A percentile compares a stretch with the other conserved stretches of the same genome.
These are phyloP conservation scores for Castanea mollissima DNA, from an alignment of 306 rosid species.

Conservation along the genomic window DNA sequence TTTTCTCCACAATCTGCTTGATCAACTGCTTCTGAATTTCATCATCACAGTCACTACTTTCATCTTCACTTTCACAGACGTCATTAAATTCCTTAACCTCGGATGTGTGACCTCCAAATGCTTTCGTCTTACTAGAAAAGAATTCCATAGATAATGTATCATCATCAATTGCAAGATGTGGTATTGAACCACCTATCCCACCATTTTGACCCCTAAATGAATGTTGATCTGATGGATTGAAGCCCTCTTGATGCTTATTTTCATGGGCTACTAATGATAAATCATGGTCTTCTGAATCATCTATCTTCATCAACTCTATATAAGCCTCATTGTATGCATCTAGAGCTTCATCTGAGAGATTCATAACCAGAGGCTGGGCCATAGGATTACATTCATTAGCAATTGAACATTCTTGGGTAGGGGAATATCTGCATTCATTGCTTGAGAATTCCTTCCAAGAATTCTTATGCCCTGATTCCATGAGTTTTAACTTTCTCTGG, in stretches of 20 bases:
- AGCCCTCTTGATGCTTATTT: conserved; percentile 14
- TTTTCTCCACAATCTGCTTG: conserved; percentile 71
- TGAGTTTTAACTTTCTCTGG: conserved; percentile 33
- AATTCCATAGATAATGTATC: conserved; percentile 26
- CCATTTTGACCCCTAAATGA: conserved; percentile 19
- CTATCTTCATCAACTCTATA: conserved; percentile 47
- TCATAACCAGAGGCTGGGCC: conserved; percentile 42
- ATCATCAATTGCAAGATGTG: conserved; percentile 12
- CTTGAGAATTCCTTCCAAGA: conserved; percentile 25
- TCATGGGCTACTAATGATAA: conserved; percentile 36
- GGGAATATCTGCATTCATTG: conserved; percentile 23
- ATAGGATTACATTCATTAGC: conserved; percentile 29
- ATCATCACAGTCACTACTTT: conserved; percentile 48
- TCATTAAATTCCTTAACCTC: conserved; percentile 27
- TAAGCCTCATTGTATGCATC: conserved; percentile 56
- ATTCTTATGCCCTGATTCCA: conserved; percentile 39
- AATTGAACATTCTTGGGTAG: conserved; percentile 22
- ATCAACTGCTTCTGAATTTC: conserved; percentile 73
- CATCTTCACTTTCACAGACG: conserved; percentile 31
- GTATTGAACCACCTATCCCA: conserved; percentile 17
- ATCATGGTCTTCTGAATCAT: conserved; percentile 48
- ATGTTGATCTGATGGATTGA: conserved; percentile 9
- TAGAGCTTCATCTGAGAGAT: conserved; percentile 59
- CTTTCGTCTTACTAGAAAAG: conserved; percentile 14
- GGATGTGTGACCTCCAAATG: conserved; percentile 30